Conservation (phyloP, 2,329 filamentous ascomycete species). For the Blastomyces silverae region DNA sequence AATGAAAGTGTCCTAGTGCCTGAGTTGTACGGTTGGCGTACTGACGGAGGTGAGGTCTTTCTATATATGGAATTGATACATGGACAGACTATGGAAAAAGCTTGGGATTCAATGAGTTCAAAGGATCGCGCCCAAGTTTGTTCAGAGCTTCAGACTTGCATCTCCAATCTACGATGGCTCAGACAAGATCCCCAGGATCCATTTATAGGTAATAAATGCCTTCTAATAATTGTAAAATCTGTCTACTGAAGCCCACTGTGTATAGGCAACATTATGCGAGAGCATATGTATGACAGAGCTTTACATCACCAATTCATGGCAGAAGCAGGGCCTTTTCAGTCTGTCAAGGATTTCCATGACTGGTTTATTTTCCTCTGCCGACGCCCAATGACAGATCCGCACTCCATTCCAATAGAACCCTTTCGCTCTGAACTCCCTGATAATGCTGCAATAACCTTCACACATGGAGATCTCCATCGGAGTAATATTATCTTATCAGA, state of each 20-base stretch:
- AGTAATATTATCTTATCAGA: constrained; percentile 30
- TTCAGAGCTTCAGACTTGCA: constrained; percentile 22
- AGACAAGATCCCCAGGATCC: constrained; percentile 25
- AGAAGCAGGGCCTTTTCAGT: constrained; percentile 28
- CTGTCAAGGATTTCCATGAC: constrained; percentile 30
- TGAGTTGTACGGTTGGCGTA: constrained; percentile 34
- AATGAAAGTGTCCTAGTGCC: constrained; percentile 30
- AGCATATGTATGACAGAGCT: constrained; percentile 24
- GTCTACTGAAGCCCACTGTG: constrained; percentile 10
- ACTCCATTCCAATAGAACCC: constrained; percentile 26
- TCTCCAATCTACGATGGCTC: constrained; percentile 24
- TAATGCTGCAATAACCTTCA: constrained; percentile 31
- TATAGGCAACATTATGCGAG: constrained; percentile 21
- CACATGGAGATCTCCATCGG: constrained; percentile 33
- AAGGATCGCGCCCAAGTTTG: constrained; percentile 20
- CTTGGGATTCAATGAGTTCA: constrained; percentile 25
- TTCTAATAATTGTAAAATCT: constrained; percentile 4
- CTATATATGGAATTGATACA: constrained; percentile 34
- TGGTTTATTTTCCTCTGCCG: constrained; percentile 29
- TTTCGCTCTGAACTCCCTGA: constrained; percentile 29
- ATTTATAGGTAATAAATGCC: constrained; percentile 26
- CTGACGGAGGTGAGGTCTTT: constrained; percentile 25
- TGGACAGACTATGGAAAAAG: constrained; percentile 27
- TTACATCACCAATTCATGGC: constrained; percentile 12
- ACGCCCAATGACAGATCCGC: constrained; percentile 24